A percentile compares a stretch with the other conserved stretches of the same genome.
Evolutionary conservation across 2,329 filamentous ascomycete genomes (phyloP).

Genomic region (Trichoderma cornu-damae): DNA sequence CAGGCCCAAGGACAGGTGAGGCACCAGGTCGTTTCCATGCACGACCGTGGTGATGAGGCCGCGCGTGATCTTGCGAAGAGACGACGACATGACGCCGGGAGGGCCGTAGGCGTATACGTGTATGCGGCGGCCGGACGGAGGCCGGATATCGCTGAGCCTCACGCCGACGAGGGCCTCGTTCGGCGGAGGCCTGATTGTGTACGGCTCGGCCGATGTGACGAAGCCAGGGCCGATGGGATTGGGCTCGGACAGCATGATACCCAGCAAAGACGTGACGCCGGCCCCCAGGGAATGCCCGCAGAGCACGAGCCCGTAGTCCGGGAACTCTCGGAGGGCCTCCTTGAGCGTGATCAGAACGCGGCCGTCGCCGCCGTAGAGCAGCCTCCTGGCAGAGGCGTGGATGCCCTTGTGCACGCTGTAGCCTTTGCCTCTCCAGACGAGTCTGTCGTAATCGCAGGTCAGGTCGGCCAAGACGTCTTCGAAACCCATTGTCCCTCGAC

Average conservation of each 20-base stretch:
- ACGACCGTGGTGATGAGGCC: slow-evolving; percentile 71
- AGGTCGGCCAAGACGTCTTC: slow-evolving; percentile 70
- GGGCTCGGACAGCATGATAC: slow-evolving; percentile 65
- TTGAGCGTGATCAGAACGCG: slow-evolving; percentile 61
- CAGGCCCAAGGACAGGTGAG: slow-evolving; percentile 66
- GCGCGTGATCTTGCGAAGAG: slow-evolving; percentile 63
- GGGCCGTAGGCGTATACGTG: slow-evolving; percentile 78
- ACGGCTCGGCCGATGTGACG: slow-evolving; percentile 52
- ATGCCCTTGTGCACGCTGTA: slow-evolving; percentile 73
- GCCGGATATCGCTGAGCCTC: slow-evolving; percentile 38
- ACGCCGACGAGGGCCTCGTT: slow-evolving; percentile 28
- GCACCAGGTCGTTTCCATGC: slow-evolving; percentile 69
- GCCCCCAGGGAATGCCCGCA: slow-evolving; percentile 67
- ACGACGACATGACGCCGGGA: slow-evolving; percentile 65
- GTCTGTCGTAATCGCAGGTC: slow-evolving; percentile 66
- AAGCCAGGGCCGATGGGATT: slow-evolving; percentile 52
- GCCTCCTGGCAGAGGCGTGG: slow-evolving; percentile 62
- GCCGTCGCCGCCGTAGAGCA: slow-evolving; percentile 63
- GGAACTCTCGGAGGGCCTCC: slow-evolving; percentile 59
- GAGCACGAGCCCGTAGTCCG: slow-evolving; percentile 64
- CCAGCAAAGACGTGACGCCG: slow-evolving; percentile 63
- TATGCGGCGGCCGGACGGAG: slow-evolving; percentile 64
- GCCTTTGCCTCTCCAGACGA: slow-evolving; percentile 56
- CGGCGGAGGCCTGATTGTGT: slow-evolving; percentile 38
- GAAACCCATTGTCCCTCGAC: slow-evolving; percentile 66